A percentile compares a stretch with the other conserved stretches of the same genome.
Conservation (phyloP, 495 filamentous ascomycete species). For the Penicillium salamii region DNA sequence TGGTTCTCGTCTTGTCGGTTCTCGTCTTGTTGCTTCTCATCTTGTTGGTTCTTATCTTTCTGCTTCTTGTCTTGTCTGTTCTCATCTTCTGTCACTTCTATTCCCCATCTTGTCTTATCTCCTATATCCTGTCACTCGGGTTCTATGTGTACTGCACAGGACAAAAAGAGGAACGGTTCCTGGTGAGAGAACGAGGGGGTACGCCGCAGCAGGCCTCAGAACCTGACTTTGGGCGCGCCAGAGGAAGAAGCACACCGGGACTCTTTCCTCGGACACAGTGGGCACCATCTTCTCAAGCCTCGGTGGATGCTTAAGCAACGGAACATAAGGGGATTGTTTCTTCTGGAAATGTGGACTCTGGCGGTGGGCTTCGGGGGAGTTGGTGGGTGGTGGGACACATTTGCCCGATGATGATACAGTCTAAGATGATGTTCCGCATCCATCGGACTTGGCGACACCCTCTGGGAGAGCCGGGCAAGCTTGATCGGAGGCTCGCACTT, state of each 20-base stretch:
- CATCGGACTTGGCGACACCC: conserved; percentile 6
- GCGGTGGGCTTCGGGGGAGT: conserved; percentile 2
- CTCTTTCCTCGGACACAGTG: conserved; percentile 4
- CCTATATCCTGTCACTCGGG: too few relatives aligned
- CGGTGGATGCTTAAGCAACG: conserved; percentile 1
- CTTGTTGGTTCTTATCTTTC: too few relatives aligned
- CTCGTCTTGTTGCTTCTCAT: too few relatives aligned
- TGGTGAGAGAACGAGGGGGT: conserved; percentile 2
- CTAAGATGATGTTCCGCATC: conserved; percentile 6
- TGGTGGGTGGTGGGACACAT: not conserved
- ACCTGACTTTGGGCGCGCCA: conserved; percentile 1
- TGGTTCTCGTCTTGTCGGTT: too few relatives aligned
- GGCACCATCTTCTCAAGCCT: conserved; percentile 1
- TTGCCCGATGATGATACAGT: conserved; percentile 5
- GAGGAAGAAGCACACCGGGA: not conserved
- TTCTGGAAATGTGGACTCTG: conserved; percentile 1
- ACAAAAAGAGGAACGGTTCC: not conserved
- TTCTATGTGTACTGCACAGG: too few relatives aligned
- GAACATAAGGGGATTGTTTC: not conserved
- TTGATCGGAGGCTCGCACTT: conserved; percentile 4
- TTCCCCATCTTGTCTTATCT: too few relatives aligned
- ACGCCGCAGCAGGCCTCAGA: conserved; percentile 1
- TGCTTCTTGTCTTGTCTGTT: too few relatives aligned
- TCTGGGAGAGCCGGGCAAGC: conserved; percentile 1
- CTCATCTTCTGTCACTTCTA: too few relatives aligned